Conservation (phyloP, 1,139 yeast genomes). For the Taiozyma sp. region DNA sequence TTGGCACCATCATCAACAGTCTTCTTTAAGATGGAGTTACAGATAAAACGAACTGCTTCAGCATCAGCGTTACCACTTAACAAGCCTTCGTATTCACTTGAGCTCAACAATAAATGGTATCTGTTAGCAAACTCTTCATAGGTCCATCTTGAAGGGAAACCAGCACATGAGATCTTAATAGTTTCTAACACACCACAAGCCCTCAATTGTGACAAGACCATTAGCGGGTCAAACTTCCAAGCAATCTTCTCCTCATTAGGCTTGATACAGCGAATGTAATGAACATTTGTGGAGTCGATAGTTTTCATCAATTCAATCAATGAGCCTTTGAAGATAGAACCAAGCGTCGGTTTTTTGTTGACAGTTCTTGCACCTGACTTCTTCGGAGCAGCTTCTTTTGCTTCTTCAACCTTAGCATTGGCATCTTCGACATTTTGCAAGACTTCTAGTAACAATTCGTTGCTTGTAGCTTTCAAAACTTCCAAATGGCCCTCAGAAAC, state of each 20-base stretch:
- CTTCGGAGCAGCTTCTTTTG: constrained; percentile 26
- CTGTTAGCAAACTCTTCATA: constrained; percentile 91
- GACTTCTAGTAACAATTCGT: constrained; percentile 58
- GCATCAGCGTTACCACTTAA: constrained; percentile 52
- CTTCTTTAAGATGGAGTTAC: constrained; percentile 59
- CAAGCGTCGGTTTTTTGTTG: constrained; percentile 85
- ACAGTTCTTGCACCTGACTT: constrained; percentile 38
- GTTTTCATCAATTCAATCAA: constrained; percentile 91
- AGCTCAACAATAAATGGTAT: constrained; percentile 76
- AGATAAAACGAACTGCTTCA: constrained; percentile 56
- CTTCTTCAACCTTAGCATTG: constrained; percentile 48
- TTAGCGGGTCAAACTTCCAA: constrained; percentile 93
- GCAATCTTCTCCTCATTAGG: constrained; percentile 94
- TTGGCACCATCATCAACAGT: constrained; percentile 61
- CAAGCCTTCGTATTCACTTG: constrained; percentile 63
- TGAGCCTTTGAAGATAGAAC: constrained; percentile 90
- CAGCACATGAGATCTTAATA: constrained; percentile 94
- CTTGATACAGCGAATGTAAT: constrained; percentile 94
- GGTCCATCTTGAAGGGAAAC: constrained; percentile 96
- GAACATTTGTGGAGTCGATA: constrained; percentile 90
- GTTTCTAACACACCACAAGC: constrained; percentile 99
- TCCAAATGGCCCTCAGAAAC: constrained; percentile 95
- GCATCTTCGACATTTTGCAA: constrained; percentile 57
- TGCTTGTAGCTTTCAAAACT: constrained; percentile 67
- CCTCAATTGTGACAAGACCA: constrained; percentile 92